These are phyloP conservation scores for Lupinus albus DNA, from an alignment of 306 rosid species.

Conservation along the genomic window DNA sequence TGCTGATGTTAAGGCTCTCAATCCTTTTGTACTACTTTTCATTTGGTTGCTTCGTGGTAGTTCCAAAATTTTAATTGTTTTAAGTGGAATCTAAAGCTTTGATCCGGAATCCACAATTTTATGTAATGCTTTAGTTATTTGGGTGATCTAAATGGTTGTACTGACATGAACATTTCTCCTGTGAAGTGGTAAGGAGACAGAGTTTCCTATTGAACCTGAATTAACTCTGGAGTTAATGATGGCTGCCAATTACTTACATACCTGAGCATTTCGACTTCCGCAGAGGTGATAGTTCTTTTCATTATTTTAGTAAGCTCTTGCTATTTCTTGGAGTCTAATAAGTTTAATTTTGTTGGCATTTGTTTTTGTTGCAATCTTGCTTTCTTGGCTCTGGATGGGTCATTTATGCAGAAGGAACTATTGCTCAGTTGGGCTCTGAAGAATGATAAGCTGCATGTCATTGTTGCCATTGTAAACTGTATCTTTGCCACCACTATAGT, in stretches of 20 bases:
- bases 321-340: constrained; percentile 5
- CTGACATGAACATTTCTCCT: constrained; percentile 31
- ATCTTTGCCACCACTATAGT: constrained; percentile 35
- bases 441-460: constrained; percentile 18
- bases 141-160: constrained; percentile 5
- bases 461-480: constrained; percentile 33
- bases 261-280: constrained; percentile 49
- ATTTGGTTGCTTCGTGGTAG: constrained; percentile 4
- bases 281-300: constrained; percentile 31
- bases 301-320: constrained; percentile 43
- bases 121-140: neutral
- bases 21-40: constrained; percentile 8
- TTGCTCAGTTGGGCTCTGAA: constrained; percentile 39
- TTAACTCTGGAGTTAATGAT: constrained; percentile 88
- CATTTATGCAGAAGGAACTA: constrained; percentile 40
- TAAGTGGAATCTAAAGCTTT: neutral
- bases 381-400: constrained; percentile 7
- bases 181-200: constrained; percentile 83
- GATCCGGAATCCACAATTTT: constrained; percentile 4
- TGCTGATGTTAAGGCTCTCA: neutral
- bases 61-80: neutral
- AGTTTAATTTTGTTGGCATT: constrained; percentile 10
- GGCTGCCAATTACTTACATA: constrained; percentile 95
- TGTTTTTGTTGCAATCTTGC: constrained; percentile 16
- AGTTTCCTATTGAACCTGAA: constrained; percentile 90